These are phyloP conservation scores for Agaricus bisporus DNA, from an alignment of 768 basidiomycete genomes.

Conservation along the genomic window DNA sequence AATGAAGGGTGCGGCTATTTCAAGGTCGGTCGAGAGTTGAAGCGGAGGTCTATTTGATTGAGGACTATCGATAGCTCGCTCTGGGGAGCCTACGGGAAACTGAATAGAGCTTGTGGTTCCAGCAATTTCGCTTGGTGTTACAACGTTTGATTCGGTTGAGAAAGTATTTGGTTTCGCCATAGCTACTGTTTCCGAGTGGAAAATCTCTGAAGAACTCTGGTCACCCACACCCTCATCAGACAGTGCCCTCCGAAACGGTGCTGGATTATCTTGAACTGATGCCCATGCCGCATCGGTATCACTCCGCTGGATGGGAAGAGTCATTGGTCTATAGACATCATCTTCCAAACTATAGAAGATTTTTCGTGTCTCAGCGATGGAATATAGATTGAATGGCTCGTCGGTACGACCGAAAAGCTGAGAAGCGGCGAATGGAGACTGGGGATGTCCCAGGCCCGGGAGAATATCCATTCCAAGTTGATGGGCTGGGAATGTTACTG, in stretches of 20 bases:
- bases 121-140: conserved; percentile 44
- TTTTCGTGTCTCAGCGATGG: conserved; percentile 71
- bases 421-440: conserved; percentile 85
- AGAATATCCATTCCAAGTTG: conserved; percentile 52
- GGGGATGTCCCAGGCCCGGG: conserved; percentile 38
- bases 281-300: conserved; percentile 40
- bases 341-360: conserved; percentile 50
- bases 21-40: conserved; percentile 72
- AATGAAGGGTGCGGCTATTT: conserved; percentile 71
- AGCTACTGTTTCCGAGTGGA: conserved; percentile 23
- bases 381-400: conserved; percentile 76
- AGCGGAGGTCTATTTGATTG: conserved; percentile 19
- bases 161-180: conserved; percentile 35
- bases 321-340: conserved; percentile 45
- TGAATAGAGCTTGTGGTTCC: conserved; percentile 66
- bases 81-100: conserved; percentile 77
- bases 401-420: conserved; percentile 76
- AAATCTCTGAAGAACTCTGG: conserved; percentile 31
- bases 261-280: conserved; percentile 47
- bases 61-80: conserved; percentile 26
- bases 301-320: conserved; percentile 36
- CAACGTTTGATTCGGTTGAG: conserved; percentile 43
- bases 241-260: conserved; percentile 71
- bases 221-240: conserved; percentile 71
- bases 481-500: conserved; percentile 68